Percentiles rank a stretch among this genome's conserved stretches.
phyloP scores from a whole-genome alignment of 176 grass and related monocot genomes.

The Microstegium vimineum region DNA sequence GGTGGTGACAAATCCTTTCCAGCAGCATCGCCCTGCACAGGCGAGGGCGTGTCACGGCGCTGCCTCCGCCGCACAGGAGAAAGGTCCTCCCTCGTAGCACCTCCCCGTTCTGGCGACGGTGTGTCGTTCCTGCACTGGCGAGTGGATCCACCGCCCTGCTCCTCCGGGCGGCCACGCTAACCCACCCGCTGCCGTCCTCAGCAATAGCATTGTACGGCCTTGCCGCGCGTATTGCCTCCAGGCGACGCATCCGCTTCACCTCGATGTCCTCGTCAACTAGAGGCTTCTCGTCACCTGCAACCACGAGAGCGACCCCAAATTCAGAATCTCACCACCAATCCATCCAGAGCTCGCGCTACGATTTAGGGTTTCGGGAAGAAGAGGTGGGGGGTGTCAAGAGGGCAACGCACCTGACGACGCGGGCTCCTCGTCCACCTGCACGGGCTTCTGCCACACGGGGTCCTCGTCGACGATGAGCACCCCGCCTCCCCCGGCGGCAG shows the following conservation, averaged over 20 bases:
- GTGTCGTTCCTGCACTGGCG: slow-evolving; percentile 11
- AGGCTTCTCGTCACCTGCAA: slow-evolving; percentile 65
- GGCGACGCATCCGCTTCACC: slow-evolving; percentile 80
- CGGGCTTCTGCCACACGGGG: slow-evolving; percentile 92
- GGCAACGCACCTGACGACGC: slow-evolving; percentile 38
- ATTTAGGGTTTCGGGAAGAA: not conserved
- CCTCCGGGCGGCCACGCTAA: slow-evolving; percentile 27
- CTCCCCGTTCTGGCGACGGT: slow-evolving; percentile 16
- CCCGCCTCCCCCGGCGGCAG: slow-evolving; percentile 32
- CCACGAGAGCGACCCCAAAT: not conserved
- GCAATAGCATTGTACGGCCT: slow-evolving; percentile 73
- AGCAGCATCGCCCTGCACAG: not conserved
- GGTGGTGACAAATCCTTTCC: slow-evolving; percentile 37
- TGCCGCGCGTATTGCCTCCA: slow-evolving; percentile 64
- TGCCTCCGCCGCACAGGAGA: slow-evolving; percentile 44
- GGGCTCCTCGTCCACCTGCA: slow-evolving; percentile 67
- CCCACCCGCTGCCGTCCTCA: slow-evolving; percentile 86
- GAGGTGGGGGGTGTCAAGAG: no score
- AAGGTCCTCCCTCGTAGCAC: slow-evolving; percentile 17
- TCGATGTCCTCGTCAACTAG: slow-evolving; percentile 92
- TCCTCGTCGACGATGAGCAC: slow-evolving; percentile 94
- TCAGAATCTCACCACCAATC: not conserved
- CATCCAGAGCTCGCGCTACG: not conserved
- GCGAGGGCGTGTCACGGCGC: slow-evolving; percentile 7
- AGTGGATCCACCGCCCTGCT: not conserved